phyloP scores from a whole-genome alignment of 495 filamentous ascomycete genomes.

The Aspergillus conjunctus region DNA sequence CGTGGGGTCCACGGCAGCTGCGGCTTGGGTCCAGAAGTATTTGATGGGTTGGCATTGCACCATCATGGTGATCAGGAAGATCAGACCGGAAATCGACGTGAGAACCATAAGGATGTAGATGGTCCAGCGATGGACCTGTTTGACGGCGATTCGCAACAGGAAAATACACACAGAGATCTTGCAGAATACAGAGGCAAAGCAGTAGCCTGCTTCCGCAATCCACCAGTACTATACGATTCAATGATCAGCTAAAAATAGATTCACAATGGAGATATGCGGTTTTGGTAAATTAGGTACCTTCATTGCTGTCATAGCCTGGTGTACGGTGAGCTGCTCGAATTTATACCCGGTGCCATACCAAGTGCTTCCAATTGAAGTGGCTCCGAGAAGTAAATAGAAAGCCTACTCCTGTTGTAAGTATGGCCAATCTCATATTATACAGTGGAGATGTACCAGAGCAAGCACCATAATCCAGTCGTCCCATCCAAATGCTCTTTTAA shows the following conservation, averaged over 20 bases:
- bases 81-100: neutral
- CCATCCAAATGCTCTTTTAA: constrained; percentile 7
- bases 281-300: no score
- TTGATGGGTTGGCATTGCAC: constrained; percentile 14
- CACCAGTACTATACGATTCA: constrained; percentile 15
- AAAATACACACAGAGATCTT: constrained; percentile 19
- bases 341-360: constrained; percentile 7
- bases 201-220: constrained; percentile 12
- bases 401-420: neutral
- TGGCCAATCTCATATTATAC: no score
- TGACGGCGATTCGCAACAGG: constrained; percentile 12
- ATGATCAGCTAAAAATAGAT: no score
- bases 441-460: constrained; percentile 4
- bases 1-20: neutral
- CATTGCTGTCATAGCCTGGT: constrained; percentile 8
- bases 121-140: constrained; percentile 1
- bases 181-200: constrained; percentile 11
- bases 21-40: constrained; percentile 9
- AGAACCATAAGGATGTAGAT: neutral
- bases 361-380: constrained; percentile 6
- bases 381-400: constrained; percentile 1
- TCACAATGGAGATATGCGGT: no score
- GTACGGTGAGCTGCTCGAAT: constrained; percentile 8
- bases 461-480: constrained; percentile 7
- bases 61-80: constrained; percentile 11